Percentiles rank a stretch among this genome's conserved stretches.
phyloP scores from a whole-genome alignment of 2,329 filamentous ascomycete genomes.

The Teratosphaeriaceae sp. region DNA sequence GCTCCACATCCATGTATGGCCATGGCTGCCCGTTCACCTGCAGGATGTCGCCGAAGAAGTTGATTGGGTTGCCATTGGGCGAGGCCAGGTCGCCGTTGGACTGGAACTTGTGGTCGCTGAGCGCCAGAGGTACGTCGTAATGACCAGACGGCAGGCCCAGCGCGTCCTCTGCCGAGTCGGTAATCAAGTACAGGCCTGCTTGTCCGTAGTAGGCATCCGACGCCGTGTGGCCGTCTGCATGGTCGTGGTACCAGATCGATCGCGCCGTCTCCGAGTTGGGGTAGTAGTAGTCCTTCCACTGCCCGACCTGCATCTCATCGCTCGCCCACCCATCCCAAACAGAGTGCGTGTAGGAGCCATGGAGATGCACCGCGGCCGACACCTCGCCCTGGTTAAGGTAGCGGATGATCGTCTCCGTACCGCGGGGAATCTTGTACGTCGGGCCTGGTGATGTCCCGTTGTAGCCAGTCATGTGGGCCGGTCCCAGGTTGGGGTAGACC shows the following conservation, averaged over 20 bases:
- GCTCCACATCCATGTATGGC: slow-evolving; percentile 53
- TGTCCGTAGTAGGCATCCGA: slow-evolving; percentile 52
- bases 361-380: slow-evolving; percentile 47
- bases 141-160: slow-evolving; percentile 46
- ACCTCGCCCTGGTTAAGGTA: slow-evolving; percentile 45
- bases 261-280: slow-evolving; percentile 50
- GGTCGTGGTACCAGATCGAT: slow-evolving; percentile 53
- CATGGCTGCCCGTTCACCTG: slow-evolving; percentile 55
- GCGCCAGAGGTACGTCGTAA: slow-evolving; percentile 48
- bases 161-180: slow-evolving; percentile 43
- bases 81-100: slow-evolving; percentile 44
- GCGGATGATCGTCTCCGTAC: slow-evolving; percentile 48
- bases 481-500: slow-evolving; percentile 37
- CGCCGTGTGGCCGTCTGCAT: slow-evolving; percentile 40
- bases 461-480: slow-evolving; percentile 43
- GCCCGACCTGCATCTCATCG: slow-evolving; percentile 44
- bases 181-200: slow-evolving; percentile 50
- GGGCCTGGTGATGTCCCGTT: slow-evolving; percentile 50
- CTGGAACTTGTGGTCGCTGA: slow-evolving; percentile 48
- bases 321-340: slow-evolving; percentile 48
- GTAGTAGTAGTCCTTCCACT: slow-evolving; percentile 55
- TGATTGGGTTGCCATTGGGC: slow-evolving; percentile 35
- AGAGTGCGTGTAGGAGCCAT: slow-evolving; percentile 43
- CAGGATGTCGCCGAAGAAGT: slow-evolving; percentile 52
- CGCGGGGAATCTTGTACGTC: slow-evolving; percentile 44